A percentile compares a stretch with the other conserved stretches of the same genome.
These are phyloP conservation scores for Metschnikowia vanudenii DNA, from an alignment of 805 yeast species.

Conservation along the genomic window DNA sequence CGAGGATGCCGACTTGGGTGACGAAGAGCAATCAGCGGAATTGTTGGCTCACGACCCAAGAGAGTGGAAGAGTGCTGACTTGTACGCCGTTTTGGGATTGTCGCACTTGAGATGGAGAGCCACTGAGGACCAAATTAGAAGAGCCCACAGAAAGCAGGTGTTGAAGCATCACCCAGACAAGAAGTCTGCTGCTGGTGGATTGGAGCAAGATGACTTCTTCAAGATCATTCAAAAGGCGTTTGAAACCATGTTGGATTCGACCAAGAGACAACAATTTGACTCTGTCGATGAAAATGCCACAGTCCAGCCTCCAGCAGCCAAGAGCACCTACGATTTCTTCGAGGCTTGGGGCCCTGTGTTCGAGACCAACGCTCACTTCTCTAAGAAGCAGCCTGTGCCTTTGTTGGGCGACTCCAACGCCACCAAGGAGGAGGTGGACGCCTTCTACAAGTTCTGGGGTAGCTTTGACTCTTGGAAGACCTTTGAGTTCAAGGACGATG, in stretches of 20 bases:
- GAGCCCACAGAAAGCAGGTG: slow-evolving; percentile 96
- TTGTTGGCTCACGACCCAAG: slow-evolving; percentile 89
- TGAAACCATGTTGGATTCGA: slow-evolving; percentile 83
- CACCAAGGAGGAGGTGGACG: slow-evolving; percentile 77
- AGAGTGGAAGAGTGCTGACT: slow-evolving; percentile 96
- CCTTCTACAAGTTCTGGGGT: slow-evolving; percentile 88
- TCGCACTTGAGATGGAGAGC: slow-evolving; percentile 89
- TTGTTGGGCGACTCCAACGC: slow-evolving; percentile 65
- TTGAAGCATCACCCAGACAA: slow-evolving; percentile 98
- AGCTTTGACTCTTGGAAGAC: slow-evolving; percentile 97
- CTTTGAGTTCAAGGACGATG: slow-evolving; percentile 97
- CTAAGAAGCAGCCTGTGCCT: slow-evolving; percentile 89
- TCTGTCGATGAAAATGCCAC: slow-evolving; percentile 90
- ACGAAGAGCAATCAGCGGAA: slow-evolving; percentile 67
- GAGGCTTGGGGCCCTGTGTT: slow-evolving; percentile 93
- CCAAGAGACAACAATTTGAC: slow-evolving; percentile 89
- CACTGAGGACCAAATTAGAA: slow-evolving; percentile 87
- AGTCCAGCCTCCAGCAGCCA: slow-evolving; percentile 72
- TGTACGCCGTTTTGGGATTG: slow-evolving; percentile 93
- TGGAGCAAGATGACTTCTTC: slow-evolving; percentile 94
- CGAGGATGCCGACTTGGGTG: slow-evolving; percentile 63
- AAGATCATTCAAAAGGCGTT: slow-evolving; percentile 96
- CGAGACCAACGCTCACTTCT: slow-evolving; percentile 86
- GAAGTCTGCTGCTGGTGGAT: slow-evolving; percentile 85
- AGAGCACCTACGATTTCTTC: slow-evolving; percentile 73